Conservation (phyloP, 75 land plant genomes). For the Pinus tabuliformis region DNA sequence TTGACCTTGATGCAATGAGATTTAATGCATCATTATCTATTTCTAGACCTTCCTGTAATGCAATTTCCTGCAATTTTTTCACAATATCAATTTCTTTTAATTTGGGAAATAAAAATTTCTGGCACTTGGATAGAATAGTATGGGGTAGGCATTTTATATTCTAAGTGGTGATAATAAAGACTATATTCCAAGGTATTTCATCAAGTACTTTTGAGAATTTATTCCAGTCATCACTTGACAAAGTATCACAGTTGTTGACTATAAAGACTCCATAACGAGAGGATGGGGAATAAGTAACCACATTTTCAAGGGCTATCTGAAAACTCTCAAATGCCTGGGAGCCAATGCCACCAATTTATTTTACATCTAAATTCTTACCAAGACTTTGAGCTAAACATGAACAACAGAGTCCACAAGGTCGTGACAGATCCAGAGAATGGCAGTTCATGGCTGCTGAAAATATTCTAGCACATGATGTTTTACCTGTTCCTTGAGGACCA, state of each 20-base stretch:
- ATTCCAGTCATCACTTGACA: conserved; percentile 72
- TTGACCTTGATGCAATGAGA: conserved; percentile 78
- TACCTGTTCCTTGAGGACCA: conserved; percentile 97
- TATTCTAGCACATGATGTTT: conserved; percentile 83
- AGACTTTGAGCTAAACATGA: conserved; percentile 57
- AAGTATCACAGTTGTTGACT: conserved; percentile 76
- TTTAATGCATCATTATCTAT: conserved; percentile 77
- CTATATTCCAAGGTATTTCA: conserved; percentile 69
- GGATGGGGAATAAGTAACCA: conserved; percentile 19
- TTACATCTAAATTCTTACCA: conserved; percentile 28
- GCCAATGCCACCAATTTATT: conserved; percentile 61
- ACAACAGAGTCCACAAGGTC: conserved; percentile 79
- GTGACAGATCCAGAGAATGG: conserved; percentile 43
- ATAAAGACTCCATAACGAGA: conserved; percentile 70
- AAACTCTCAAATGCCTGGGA: conserved; percentile 45
- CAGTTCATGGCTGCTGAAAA: conserved; percentile 90
- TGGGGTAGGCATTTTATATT: conserved; percentile 81
- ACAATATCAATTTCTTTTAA: conserved; percentile 85
- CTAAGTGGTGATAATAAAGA: conserved; percentile 71
- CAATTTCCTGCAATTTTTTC: conserved; percentile 60
- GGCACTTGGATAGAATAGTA: conserved; percentile 71
- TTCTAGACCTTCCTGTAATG: conserved; percentile 65
- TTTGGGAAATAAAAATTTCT: conserved; percentile 85
- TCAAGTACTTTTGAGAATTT: conserved; percentile 74
- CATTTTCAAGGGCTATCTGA: conserved; percentile 37